Evolutionary conservation across 139 green algal species (phyloP), one percentile per base, ranked within the genome.

Genomic region (Dunaliella primolecta): DNA sequence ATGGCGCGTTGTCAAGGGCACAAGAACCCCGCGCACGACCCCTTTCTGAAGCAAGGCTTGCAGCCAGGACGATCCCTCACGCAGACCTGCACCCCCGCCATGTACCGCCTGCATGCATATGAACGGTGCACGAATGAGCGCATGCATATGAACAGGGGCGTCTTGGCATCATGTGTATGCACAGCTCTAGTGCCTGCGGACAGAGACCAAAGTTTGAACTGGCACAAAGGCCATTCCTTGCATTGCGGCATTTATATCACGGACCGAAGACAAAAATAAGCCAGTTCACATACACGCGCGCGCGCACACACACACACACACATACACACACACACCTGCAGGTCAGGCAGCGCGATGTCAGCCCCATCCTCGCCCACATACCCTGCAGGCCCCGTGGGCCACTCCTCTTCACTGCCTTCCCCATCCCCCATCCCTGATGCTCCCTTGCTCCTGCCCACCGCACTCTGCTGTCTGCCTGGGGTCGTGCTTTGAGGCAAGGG

Each of bases 1-100:
- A 0, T 86, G 90, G 57, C 82, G 80, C 21, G 84, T 72, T 85
- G 96, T 86, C 75, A 85, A 23, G 0, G 93, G 93, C 0, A 91
- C 92, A 79, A 95, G 93, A 30, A 94, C 77, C 3, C 84, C 55
- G 56, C 90, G 87, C 87, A 96, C 94, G 88, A 93, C 94, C 55
- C 80, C 21, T 30, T 36, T 80, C 55, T 84, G 80, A 83, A 95
- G 85, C 20, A 55, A 30, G 1, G 46, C 2, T 20, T 78, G 46
- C 27, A 87, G 84, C 34, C 36, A 84, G 33, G 38, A 79, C 46
- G 46, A 64, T 7, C 46, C 46, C 46, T 64, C 46, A 25, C 46
- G 46, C 46, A 64, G 15, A 15, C 46, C 46, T 64, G 46, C 7
- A 7, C 7, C 46, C 7, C 46, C 46, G 46, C 15, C 7, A 15